phyloP scores from a whole-genome alignment of 345 rosid species.

The Populus davidiana region DNA sequence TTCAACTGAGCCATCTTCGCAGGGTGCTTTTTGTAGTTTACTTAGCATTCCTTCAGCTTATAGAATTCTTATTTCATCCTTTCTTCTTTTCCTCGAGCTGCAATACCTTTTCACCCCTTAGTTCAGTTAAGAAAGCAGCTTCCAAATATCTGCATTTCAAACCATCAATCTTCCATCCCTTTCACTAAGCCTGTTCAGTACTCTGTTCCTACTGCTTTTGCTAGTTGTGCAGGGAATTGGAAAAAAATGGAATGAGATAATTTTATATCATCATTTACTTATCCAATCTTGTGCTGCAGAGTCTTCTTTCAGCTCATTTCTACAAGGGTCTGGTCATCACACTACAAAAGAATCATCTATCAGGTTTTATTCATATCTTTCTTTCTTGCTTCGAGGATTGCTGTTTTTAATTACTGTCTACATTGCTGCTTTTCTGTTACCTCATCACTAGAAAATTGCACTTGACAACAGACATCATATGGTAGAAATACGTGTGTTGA shows the following conservation, averaged over 20 bases:
- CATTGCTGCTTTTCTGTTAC: too few relatives aligned
- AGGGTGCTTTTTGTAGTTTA: background rate
- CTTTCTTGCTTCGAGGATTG: background rate
- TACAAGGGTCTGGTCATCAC: conserved; percentile 6
- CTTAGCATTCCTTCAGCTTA: background rate
- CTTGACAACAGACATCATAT: background rate
- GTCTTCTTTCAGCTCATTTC: conserved; percentile 20
- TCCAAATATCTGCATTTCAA: background rate
- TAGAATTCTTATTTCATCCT: background rate
- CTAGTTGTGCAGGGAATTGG: background rate
- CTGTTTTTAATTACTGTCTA: background rate
- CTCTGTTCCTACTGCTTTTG: background rate
- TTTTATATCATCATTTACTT: background rate
- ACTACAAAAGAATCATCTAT: conserved; percentile 20
- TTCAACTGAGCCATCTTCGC: too few relatives aligned
- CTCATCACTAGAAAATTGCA: background rate
- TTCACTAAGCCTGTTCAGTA: too few relatives aligned
- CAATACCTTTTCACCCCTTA: background rate
- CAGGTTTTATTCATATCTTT: conserved; percentile 22
- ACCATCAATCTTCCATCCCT: too few relatives aligned
- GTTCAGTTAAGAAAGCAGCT: background rate
- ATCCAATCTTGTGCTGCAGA: conserved; percentile 30
- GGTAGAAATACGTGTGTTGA: background rate
- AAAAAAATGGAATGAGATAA: background rate
- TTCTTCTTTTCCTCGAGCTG: too few relatives aligned